Conservation (phyloP, 1,139 yeast genomes). For the Zygosaccharomyces pseudobailii region DNA sequence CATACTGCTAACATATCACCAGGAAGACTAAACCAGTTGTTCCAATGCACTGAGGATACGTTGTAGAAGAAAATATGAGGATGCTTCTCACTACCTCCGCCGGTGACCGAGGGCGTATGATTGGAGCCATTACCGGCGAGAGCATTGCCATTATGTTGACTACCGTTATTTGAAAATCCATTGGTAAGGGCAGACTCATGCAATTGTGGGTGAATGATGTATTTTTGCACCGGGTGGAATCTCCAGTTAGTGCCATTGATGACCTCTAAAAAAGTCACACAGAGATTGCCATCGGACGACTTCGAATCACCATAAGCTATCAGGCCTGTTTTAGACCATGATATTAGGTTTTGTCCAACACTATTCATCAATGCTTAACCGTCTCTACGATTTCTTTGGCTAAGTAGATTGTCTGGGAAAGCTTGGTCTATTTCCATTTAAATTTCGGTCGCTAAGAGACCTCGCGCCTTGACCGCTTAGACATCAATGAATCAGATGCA, state of each 20-base stretch:
- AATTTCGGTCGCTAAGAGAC: neutral
- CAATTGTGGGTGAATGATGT: slow-evolving; percentile 32
- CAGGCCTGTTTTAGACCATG: slow-evolving; percentile 36
- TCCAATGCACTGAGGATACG: slow-evolving; percentile 32
- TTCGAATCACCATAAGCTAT: slow-evolving; percentile 33
- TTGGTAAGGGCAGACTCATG: slow-evolving; percentile 19
- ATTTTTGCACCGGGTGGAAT: slow-evolving; percentile 32
- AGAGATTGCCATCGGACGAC: slow-evolving; percentile 30
- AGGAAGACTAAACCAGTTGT: slow-evolving; percentile 33
- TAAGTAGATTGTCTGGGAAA: neutral
- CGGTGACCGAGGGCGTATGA: slow-evolving; percentile 8
- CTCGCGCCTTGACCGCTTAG: neutral
- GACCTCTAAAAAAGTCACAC: slow-evolving; percentile 33
- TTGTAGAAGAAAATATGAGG: slow-evolving; percentile 26
- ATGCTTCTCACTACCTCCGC: slow-evolving; percentile 12
- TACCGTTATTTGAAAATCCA: neutral
- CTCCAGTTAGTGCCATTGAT: slow-evolving; percentile 36
- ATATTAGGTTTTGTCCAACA: slow-evolving; percentile 16
- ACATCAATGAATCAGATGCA: neutral
- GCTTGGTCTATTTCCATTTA: neutral
- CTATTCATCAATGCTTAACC: slow-evolving; percentile 6
- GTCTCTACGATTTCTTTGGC: slow-evolving; percentile 1
- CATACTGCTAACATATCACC: slow-evolving; percentile 36
- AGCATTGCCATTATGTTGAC: neutral
- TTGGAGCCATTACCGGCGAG: slow-evolving; percentile 10